Conservation (phyloP, 352 stramenopile genomes). For the Globisporangium alternatum region DNA sequence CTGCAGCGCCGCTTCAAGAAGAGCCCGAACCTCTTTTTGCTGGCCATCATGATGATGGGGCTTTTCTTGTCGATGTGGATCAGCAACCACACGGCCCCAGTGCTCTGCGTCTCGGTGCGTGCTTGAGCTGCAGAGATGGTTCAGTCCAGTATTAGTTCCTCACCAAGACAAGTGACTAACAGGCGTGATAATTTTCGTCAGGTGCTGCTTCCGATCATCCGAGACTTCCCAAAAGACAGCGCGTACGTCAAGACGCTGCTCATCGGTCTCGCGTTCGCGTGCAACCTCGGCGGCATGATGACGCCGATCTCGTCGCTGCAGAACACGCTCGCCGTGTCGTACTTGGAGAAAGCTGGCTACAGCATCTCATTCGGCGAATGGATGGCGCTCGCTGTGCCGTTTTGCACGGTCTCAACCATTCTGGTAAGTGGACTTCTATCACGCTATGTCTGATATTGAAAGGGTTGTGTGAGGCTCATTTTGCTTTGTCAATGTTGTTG, state of each 20-base stretch:
- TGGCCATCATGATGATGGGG: conserved; percentile 93
- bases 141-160: neutral
- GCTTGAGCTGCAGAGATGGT: neutral
- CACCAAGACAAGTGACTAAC: neutral
- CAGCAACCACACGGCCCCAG: conserved; percentile 91
- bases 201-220: conserved; percentile 85
- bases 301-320: conserved; percentile 92
- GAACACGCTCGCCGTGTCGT: conserved; percentile 84
- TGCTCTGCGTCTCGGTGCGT: conserved; percentile 89
- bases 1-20: conserved; percentile 89
- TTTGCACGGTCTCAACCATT: conserved; percentile 84
- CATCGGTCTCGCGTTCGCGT: conserved; percentile 91
- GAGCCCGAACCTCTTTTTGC: conserved; percentile 84
- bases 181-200: conserved; percentile 11
- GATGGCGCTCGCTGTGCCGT: conserved; percentile 88
- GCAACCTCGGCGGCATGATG: conserved; percentile 93
- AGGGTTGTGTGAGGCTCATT: neutral
- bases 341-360: conserved; percentile 85
- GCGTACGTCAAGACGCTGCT: conserved; percentile 89
- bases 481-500: conserved; percentile 5
- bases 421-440: conserved; percentile 40
- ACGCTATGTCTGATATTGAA: neutral
- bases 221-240: conserved; percentile 82
- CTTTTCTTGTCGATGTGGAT: conserved; percentile 93
- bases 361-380: conserved; percentile 89